Evolutionary conservation across 2,329 filamentous ascomycete genomes (phyloP).

Genomic region (Cladosporium sp.): DNA sequence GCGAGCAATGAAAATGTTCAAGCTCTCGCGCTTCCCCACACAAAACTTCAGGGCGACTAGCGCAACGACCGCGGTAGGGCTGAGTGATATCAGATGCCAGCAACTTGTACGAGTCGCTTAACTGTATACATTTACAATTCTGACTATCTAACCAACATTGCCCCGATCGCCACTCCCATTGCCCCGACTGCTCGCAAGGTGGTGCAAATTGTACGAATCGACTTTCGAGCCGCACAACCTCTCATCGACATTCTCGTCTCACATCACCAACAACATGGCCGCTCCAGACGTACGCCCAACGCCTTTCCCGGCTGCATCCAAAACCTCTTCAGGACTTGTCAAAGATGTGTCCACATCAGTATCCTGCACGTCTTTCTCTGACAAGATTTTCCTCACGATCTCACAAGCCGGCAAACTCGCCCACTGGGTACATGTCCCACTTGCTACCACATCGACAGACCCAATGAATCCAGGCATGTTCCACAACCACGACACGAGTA

Average conservation of each 20-base stretch:
- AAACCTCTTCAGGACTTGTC: constrained; percentile 54
- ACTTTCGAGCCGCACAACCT: background rate
- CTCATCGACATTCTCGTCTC: too few species aligned
- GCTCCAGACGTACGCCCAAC: constrained; percentile 4
- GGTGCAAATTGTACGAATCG: too few species aligned
- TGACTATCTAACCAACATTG: background rate
- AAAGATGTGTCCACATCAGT: constrained; percentile 69
- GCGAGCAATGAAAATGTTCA: constrained; percentile 4
- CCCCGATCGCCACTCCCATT: background rate
- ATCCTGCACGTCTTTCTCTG: constrained; percentile 69
- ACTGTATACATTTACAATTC: background rate
- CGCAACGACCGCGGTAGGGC: too few species aligned
- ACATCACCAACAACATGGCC: constrained; percentile 13
- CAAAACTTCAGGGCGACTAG: background rate
- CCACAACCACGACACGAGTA: constrained; percentile 45
- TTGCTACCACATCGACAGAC: constrained; percentile 64
- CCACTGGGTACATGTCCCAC: constrained; percentile 90
- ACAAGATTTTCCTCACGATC: constrained; percentile 87
- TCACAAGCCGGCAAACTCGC: constrained; percentile 79
- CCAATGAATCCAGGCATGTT: constrained; percentile 56
- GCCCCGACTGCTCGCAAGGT: background rate
- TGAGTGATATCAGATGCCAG: background rate
- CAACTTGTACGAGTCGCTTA: background rate
- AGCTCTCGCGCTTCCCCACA: constrained; percentile 5
- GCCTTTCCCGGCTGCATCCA: constrained; percentile 49